phyloP scores from a whole-genome alignment of 2,329 filamentous ascomycete species.

The Westerdykella aurantiaca region DNA sequence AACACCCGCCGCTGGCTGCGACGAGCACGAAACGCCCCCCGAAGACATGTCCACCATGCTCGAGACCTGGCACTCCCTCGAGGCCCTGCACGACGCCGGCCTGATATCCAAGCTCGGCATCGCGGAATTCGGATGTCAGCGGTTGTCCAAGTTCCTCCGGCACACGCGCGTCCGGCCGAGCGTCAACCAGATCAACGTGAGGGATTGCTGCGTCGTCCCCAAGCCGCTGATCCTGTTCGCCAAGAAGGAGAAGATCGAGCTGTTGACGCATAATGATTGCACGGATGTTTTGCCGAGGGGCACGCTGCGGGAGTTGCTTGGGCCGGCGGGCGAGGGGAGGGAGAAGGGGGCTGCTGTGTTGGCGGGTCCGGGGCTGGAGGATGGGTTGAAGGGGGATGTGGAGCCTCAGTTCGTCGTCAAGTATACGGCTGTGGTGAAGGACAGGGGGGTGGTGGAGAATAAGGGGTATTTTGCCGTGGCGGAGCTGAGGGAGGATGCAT shows the following conservation, averaged over 20 bases:
- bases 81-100: constrained; percentile 65
- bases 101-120: constrained; percentile 72
- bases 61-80: constrained; percentile 63
- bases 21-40: constrained; percentile 41
- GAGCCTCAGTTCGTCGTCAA: constrained; percentile 92
- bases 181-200: constrained; percentile 93
- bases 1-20: constrained; percentile 29
- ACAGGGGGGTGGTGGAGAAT: constrained; percentile 93
- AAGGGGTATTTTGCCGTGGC: constrained; percentile 95
- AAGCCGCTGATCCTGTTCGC: constrained; percentile 79
- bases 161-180: constrained; percentile 65
- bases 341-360: constrained; percentile 70
- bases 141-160: constrained; percentile 70
- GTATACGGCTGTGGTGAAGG: constrained; percentile 90
- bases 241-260: constrained; percentile 74
- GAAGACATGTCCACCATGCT: constrained; percentile 58
- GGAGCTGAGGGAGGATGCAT: constrained; percentile 46
- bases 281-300: constrained; percentile 84
- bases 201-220: constrained; percentile 93
- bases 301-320: constrained; percentile 77
- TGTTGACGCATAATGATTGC: constrained; percentile 91
- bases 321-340: constrained; percentile 46
- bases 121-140: constrained; percentile 83
- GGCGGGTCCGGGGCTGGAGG: constrained; percentile 49
- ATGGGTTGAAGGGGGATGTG: constrained; percentile 68